Evolutionary conservation across 768 basidiomycete species (phyloP).

Genomic region (Mrakia hoshinonis): DNA sequence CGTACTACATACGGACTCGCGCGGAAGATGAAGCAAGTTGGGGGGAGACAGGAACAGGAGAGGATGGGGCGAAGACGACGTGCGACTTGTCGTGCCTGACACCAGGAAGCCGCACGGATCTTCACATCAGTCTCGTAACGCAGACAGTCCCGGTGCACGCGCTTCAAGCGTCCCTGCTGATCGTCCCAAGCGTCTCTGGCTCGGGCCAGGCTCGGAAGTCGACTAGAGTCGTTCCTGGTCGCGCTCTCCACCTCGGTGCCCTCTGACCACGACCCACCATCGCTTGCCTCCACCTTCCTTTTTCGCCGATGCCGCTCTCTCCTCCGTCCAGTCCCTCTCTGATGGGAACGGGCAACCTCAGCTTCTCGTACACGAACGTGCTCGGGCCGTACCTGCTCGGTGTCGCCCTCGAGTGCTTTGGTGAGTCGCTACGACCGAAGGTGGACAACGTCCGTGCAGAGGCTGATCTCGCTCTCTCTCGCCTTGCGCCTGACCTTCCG

Average conservation of each 20-base stretch:
- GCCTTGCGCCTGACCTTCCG: background rate
- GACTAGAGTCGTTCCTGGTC: background rate
- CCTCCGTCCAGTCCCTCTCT: background rate
- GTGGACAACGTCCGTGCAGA: background rate
- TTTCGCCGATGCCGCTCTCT: background rate
- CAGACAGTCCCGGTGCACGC: too few relatives aligned
- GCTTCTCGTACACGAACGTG: background rate
- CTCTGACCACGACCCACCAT: background rate
- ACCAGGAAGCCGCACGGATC: too few relatives aligned
- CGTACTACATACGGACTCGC: background rate
- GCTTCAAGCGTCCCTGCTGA: too few relatives aligned
- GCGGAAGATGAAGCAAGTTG: too few relatives aligned
- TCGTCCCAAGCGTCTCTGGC: too few relatives aligned
- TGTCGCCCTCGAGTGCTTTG: background rate
- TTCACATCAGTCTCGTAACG: too few relatives aligned
- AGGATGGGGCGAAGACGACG: too few relatives aligned
- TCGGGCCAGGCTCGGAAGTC: too few relatives aligned
- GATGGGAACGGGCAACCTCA: background rate
- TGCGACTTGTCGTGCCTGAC: too few relatives aligned
- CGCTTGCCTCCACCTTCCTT: background rate
- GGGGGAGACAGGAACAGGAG: too few relatives aligned
- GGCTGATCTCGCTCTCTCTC: background rate
- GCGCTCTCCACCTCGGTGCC: background rate
- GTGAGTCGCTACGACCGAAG: background rate
- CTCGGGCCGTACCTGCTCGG: background rate